Conservation (phyloP, 805 yeast species). For the Ogataea kodamae region DNA sequence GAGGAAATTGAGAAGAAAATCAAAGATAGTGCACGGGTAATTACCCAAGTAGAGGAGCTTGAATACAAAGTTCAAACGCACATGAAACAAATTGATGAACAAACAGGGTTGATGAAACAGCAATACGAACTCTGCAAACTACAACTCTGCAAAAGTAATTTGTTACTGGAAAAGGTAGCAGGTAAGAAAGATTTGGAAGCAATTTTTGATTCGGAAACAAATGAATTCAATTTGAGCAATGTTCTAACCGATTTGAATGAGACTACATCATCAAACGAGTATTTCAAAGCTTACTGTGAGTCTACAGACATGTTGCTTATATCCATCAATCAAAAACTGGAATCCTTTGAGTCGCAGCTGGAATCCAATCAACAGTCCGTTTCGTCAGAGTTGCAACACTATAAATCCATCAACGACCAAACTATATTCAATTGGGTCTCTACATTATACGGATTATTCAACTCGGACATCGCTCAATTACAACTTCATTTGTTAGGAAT, state of each 20-base stretch:
- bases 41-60: too few relatives aligned
- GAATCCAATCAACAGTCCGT: slow-evolving; percentile 8
- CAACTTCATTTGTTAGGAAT: slow-evolving; percentile 27
- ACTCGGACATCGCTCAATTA: slow-evolving; percentile 24
- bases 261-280: slow-evolving; percentile 5
- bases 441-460: slow-evolving; percentile 27
- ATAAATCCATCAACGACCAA: slow-evolving; percentile 17
- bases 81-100: slow-evolving; percentile 9
- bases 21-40: slow-evolving; percentile 1
- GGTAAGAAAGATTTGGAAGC: too few relatives aligned
- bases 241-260: slow-evolving; percentile 14
- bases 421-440: slow-evolving; percentile 31
- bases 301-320: slow-evolving; percentile 22
- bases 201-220: too few relatives aligned
- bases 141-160: slow-evolving; percentile 27
- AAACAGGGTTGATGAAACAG: slow-evolving; percentile 9
- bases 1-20: slow-evolving; percentile 7
- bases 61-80: slow-evolving; percentile 7
- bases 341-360: slow-evolving; percentile 3
- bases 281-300: slow-evolving; percentile 17
- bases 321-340: slow-evolving; percentile 20
- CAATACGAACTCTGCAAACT: slow-evolving; percentile 21
- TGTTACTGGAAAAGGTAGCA: slow-evolving; percentile 3
- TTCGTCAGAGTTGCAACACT: slow-evolving; percentile 10
- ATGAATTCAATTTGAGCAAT: slow-evolving; percentile 7